A percentile compares a stretch with the other conserved stretches of the same genome.
Conservation (phyloP, 345 rosid genomes). For the Melaleuca alternifolia region DNA sequence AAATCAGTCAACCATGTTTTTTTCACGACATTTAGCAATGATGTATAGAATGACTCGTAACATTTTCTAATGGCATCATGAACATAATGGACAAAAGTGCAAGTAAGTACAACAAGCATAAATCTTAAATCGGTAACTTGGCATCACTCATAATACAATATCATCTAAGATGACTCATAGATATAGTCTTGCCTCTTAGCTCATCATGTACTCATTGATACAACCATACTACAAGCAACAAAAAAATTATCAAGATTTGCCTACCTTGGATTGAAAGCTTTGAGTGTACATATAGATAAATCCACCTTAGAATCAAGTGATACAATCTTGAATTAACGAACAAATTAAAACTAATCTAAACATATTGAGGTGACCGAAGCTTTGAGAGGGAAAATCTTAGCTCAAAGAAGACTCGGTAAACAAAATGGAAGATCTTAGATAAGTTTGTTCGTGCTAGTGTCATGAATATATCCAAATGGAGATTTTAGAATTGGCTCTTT, state of each 20-base stretch:
- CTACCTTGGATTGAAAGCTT: not conserved
- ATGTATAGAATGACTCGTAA: not conserved
- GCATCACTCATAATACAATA: not conserved
- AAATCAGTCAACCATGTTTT: not conserved
- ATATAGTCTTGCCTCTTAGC: not conserved
- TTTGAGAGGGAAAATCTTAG: not conserved
- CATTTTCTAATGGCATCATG: not conserved
- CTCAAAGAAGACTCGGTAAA: not conserved
- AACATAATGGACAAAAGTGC: not conserved
- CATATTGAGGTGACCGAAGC: not conserved
- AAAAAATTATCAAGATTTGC: not conserved
- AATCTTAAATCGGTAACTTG: not conserved
- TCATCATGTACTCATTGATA: not conserved
- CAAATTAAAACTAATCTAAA: not conserved
- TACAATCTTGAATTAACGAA: not conserved
- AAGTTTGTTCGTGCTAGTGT: not conserved
- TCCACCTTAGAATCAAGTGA: not conserved
- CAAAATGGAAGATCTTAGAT: not conserved
- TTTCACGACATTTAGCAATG: not conserved
- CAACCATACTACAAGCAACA: not conserved
- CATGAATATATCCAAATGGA: not conserved
- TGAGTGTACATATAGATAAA: not conserved
- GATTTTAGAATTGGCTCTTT: not conserved
- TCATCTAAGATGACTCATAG: not conserved
- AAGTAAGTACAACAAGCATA: not conserved